phyloP scores from a whole-genome alignment of 371 early-diverging fungal genomes.

The Fennellomyces sp. region DNA sequence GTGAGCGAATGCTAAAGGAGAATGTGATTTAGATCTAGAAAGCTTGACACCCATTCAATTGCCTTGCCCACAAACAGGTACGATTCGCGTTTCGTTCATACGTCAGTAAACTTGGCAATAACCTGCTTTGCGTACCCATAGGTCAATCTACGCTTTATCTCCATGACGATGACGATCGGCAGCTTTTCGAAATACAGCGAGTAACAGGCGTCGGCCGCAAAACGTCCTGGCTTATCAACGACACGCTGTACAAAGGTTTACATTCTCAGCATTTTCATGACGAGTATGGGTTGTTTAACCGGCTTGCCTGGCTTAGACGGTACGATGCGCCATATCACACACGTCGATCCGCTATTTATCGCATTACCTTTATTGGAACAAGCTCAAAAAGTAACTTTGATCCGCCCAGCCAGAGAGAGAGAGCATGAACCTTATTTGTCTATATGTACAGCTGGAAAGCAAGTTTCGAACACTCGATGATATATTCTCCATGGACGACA shows the following conservation, averaged over 20 bases:
- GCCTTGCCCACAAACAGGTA: conserved; percentile 16
- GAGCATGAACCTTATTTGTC: too few species aligned
- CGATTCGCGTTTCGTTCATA: not conserved
- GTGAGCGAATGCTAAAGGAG: too few species aligned
- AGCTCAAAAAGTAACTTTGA: too few species aligned
- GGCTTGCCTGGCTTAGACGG: too few species aligned
- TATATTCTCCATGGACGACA: conserved; percentile 2
- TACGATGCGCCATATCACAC: conserved; percentile 12
- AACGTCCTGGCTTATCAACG: conserved; percentile 11
- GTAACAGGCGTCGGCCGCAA: conserved; percentile 13
- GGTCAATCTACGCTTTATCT: conserved; percentile 1
- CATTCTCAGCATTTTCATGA: too few species aligned
- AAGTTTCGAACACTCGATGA: conserved; percentile 16
- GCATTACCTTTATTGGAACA: conserved; percentile 11
- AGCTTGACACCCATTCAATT: conserved; percentile 3
- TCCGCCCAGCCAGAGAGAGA: too few species aligned
- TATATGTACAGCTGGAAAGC: not conserved
- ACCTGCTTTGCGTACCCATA: not conserved
- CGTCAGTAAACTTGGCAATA: not conserved
- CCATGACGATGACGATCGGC: not conserved
- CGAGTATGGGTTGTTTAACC: too few species aligned
- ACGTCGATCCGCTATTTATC: conserved; percentile 22
- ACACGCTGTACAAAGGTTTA: conserved; percentile 9
- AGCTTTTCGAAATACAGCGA: conserved; percentile 7
- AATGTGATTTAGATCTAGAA: not conserved